Evolutionary conservation across 257 asterid species (phyloP).

Genomic region (Salvia miltiorrhiza): DNA sequence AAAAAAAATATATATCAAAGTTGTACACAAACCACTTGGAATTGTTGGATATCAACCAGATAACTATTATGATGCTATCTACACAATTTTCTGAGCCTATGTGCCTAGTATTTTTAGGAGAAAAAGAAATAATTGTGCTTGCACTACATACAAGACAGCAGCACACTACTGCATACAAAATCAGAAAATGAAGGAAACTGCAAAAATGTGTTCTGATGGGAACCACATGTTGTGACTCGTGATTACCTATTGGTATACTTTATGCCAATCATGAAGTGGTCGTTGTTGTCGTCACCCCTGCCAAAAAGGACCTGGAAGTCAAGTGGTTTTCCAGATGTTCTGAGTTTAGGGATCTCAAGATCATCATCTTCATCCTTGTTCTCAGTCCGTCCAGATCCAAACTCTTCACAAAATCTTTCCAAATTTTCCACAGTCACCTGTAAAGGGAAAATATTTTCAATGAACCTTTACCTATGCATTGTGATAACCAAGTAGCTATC

Average conservation of each 20-base stretch:
- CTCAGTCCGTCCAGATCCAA: conserved; percentile 59
- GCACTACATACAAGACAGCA: not conserved
- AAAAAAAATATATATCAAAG: no score
- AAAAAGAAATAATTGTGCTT: not conserved
- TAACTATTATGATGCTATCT: not conserved
- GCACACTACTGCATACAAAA: not conserved
- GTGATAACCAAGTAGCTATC: no score
- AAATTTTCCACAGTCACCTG: conserved; percentile 65
- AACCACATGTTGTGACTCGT: not conserved
- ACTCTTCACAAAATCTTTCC: conserved; percentile 74
- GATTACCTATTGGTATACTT: conserved; percentile 74
- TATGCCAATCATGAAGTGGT: conserved; percentile 83
- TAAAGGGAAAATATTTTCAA: conserved; percentile 1
- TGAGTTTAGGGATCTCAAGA: conserved; percentile 43
- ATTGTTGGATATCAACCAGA: not conserved
- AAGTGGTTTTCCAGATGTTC: conserved; percentile 58
- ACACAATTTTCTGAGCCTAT: not conserved
- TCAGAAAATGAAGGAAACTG: conserved; percentile 1
- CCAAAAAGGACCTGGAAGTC: conserved; percentile 81
- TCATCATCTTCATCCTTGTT: conserved; percentile 45
- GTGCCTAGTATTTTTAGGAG: no score
- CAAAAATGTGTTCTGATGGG: conserved; percentile 14
- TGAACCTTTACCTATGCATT: no score
- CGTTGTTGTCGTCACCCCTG: conserved; percentile 67
- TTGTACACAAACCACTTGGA: not conserved